Percentiles rank a stretch among this genome's conserved stretches.
Evolutionary conservation across 2,329 filamentous ascomycete genomes (phyloP).

Genomic region (Orbilia javanica): DNA sequence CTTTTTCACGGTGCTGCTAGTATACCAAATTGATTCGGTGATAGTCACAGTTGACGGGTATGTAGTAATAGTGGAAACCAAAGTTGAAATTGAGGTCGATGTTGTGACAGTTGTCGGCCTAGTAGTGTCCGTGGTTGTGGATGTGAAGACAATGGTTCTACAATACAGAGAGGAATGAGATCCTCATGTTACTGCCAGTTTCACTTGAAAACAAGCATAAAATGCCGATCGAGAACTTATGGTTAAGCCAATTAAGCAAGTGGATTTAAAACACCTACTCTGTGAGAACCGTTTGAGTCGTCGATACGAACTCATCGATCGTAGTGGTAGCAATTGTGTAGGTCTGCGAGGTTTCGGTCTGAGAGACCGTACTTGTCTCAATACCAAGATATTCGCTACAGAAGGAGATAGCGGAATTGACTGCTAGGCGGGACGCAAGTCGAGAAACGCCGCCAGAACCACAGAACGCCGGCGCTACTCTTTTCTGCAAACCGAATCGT

Average conservation of each 20-base stretch:
- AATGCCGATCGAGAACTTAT: neutral
- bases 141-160: conserved; percentile 3
- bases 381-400: conserved; percentile 23
- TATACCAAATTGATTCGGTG: conserved; percentile 18
- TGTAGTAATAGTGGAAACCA: conserved; percentile 1
- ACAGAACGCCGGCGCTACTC: conserved; percentile 10
- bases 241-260: too few relatives aligned
- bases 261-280: conserved; percentile 1
- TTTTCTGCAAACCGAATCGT: neutral
- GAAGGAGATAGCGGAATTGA: neutral
- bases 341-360: conserved; percentile 7
- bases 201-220: neutral
- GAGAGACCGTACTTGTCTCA: conserved; percentile 3
- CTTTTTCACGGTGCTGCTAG: conserved; percentile 2
- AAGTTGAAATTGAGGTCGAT: neutral
- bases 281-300: neutral
- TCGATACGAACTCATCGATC: conserved; percentile 15
- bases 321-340: conserved; percentile 24
- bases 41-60: neutral
- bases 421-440: conserved; percentile 7
- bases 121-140: conserved; percentile 4
- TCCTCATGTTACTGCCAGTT: neutral
- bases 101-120: neutral
- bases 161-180: too few relatives aligned
- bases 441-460: conserved; percentile 11